These are phyloP conservation scores for Acorus calamus DNA, from an alignment of 106 monocot genomes.

Conservation along the genomic window DNA sequence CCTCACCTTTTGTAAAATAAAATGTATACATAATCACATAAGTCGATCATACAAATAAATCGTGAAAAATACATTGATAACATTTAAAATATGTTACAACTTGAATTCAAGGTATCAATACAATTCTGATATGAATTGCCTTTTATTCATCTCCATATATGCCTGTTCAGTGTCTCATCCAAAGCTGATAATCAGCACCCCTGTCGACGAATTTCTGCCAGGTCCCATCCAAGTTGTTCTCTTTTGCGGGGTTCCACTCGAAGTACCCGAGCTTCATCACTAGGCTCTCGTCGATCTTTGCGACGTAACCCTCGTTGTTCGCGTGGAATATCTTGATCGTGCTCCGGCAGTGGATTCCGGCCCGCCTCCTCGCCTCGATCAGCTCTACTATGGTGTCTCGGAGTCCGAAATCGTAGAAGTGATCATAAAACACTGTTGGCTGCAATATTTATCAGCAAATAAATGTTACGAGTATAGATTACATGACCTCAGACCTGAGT, in stretches of 20 bases:
- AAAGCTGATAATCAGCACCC: constrained; percentile 26
- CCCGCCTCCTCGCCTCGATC: constrained; percentile 22
- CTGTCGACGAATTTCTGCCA: constrained; percentile 30
- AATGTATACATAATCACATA: too few species aligned
- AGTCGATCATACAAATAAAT: too few species aligned
- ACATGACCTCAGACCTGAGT: too few species aligned
- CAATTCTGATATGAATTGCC: too few species aligned
- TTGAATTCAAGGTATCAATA: too few species aligned
- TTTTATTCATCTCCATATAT: too few species aligned
- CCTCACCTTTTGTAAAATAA: too few species aligned
- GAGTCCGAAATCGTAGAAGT: constrained; percentile 35
- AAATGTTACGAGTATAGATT: too few species aligned
- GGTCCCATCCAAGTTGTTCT: constrained; percentile 27
- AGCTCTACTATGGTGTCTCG: constrained; percentile 27
- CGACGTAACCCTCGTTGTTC: constrained; percentile 26
- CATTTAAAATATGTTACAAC: too few species aligned
- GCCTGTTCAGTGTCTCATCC: constrained; percentile 19
- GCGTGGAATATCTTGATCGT: constrained; percentile 21
- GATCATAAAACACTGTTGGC: constrained; percentile 31
- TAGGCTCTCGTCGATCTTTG: constrained; percentile 13
- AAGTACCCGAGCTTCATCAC: constrained; percentile 26
- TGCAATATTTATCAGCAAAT: neutral
- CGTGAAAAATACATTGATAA: too few species aligned
- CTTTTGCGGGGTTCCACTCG: constrained; percentile 33
- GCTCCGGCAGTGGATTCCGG: constrained; percentile 24